Evolutionary conservation across 2,329 filamentous ascomycete genomes (phyloP), one percentile per base, ranked within the genome.

Genomic region (Diatrype stigma): DNA sequence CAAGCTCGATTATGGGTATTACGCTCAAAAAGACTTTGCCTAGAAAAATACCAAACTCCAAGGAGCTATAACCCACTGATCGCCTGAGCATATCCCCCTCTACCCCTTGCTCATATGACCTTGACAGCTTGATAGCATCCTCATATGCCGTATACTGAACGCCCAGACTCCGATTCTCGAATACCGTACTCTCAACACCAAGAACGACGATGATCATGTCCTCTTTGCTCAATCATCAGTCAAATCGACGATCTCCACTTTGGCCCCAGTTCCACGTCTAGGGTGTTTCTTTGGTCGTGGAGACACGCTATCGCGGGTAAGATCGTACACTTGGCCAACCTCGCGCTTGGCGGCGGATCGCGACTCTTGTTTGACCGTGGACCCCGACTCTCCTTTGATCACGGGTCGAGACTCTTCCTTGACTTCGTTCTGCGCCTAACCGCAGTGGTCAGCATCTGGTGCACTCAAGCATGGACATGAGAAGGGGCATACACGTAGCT

Each of bases 301-400:
- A 2, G n/a, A 32, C 22, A 21, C 21, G 2, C 48, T 42, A 3
- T 60, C 56, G 11, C 53, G 40, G 2, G 55, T 63, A 17, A 67
- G 52, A 42, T 66, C 62, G 38, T 58, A 52, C 11, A 57, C 35
- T 16, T 63, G 55, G 23, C 46, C 53, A 21, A 55, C 34, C 21
- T 60, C 60, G 5, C 59, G 57, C 52, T 68, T 67, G 49, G 62
- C 45, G 3, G n/a, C 12, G 16, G 47, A 45, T 34, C 53, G 54
- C 30, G 46, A 34, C 50, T 61, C 56, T 19, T 51, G 14, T 44
- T 60, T 62, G 30, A 34, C 30, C 30, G n/a, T 12, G 16, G 47
- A 45, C 34, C 53, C 54, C 30, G 46, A 34, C 50, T 61, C 56
- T 19, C 50, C 11, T 44, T 60, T 62, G 34, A 37, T 17, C 34